Evolutionary conservation across 352 stramenopile species (phyloP).

Genomic region (Phytophthora ohioensis): DNA sequence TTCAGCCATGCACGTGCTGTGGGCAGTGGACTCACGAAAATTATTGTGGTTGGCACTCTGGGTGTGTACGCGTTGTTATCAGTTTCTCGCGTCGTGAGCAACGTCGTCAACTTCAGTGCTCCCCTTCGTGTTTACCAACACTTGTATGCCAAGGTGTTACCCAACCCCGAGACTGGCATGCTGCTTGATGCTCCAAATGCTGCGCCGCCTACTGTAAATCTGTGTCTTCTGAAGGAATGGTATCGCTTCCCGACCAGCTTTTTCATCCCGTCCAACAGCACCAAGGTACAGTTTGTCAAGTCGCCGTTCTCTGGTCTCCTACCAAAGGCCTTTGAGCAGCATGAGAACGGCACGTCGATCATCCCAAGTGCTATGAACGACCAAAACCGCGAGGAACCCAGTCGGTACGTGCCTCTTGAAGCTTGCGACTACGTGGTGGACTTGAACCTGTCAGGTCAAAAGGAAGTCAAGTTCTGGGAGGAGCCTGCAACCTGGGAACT

Average conservation of each 20-base stretch:
- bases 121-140: conserved; percentile 78
- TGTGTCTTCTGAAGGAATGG: conserved; percentile 99
- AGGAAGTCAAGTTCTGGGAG: conserved; percentile 78
- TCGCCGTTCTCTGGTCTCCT: conserved; percentile 95
- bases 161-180: conserved; percentile 39
- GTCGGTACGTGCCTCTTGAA: conserved; percentile 82
- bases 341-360: conserved; percentile 65
- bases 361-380: conserved; percentile 94
- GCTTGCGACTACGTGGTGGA: conserved; percentile 94
- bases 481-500: conserved; percentile 58
- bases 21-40: conserved; percentile 29
- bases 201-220: conserved; percentile 34
- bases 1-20: conserved; percentile 38
- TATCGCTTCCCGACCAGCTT: conserved; percentile 97
- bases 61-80: conserved; percentile 66
- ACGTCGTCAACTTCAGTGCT: conserved; percentile 77
- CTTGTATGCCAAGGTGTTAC: conserved; percentile 65
- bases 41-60: conserved; percentile 55
- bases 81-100: conserved; percentile 66
- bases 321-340: conserved; percentile 92
- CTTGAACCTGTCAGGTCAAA: conserved; percentile 66
- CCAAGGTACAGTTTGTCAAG: conserved; percentile 91
- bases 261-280: conserved; percentile 91
- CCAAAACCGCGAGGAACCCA: conserved; percentile 91
- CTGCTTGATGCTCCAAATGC: conserved; percentile 25